A percentile compares a stretch with the other conserved stretches of the same genome.
These are phyloP conservation scores for Limonium bicolor DNA, from an alignment of 148 eudicot genomes.

Conservation along the genomic window DNA sequence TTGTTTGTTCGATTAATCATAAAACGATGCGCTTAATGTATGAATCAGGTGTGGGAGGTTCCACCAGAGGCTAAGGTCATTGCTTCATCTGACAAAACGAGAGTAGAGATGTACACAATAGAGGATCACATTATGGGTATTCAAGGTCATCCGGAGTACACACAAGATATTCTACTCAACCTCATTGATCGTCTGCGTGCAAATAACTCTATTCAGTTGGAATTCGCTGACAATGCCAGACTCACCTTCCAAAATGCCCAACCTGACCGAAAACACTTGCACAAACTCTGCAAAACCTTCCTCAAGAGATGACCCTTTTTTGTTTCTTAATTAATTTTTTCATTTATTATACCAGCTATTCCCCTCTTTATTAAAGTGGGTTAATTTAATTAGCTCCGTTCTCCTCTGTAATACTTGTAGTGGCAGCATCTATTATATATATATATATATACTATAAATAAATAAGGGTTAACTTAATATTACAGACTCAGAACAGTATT, in stretches of 20 bases:
- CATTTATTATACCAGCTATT: background rate
- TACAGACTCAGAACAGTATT: too few species aligned
- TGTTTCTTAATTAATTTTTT: background rate
- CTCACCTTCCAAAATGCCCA: constrained; percentile 16
- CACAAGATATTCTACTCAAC: constrained; percentile 44
- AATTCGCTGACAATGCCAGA: constrained; percentile 29
- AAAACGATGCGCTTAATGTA: background rate
- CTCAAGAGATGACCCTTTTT: constrained; percentile 17
- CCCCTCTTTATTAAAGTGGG: too few species aligned
- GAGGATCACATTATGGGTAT: constrained; percentile 55
- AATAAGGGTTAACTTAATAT: too few species aligned
- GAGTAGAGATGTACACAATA: constrained; percentile 56
- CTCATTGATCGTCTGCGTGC: constrained; percentile 37
- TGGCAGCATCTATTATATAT: background rate
- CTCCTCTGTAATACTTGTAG: background rate
- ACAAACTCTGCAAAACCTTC: constrained; percentile 34
- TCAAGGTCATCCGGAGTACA: constrained; percentile 85
- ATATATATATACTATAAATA: background rate
- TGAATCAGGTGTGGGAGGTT: constrained; percentile 46
- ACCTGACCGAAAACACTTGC: constrained; percentile 39
- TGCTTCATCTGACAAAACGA: constrained; percentile 56
- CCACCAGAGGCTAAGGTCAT: constrained; percentile 44
- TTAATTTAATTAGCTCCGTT: too few species aligned
- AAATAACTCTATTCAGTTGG: constrained; percentile 25
- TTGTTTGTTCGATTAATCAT: background rate